Base-by-base conservation (phyloP, 2,329 filamentous ascomycete species). In the Blastomyces gilchristii region DNA sequence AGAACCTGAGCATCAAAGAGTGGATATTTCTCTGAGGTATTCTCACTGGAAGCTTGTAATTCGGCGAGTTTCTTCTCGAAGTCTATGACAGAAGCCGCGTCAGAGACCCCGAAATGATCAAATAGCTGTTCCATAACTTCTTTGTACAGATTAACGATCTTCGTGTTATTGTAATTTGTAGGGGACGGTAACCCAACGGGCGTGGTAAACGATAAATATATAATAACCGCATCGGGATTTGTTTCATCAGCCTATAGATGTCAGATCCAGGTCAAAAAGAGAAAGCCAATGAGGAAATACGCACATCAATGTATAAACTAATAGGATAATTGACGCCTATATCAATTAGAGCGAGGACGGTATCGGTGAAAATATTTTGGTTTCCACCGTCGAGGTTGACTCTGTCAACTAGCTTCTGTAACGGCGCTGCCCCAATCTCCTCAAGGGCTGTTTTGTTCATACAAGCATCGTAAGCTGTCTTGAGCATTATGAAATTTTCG, bases 401-500 rank as follows among this genome's bases (percentile, higher is more conserved):
- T 54, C 81, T 73, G 16, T 79, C 72, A n/a, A 90, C 75, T 11
- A 89, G 73, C 4, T 80, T 72, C 22, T 79, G 71, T 50, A 91
- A 72, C 2, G 87, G 86, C 63, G 78, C 71, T 6, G 81, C 75
- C 1, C 86, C 87, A 12, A 79, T 71, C 53, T 80, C 73, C 66
- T 82, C 80, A 59, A 88, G 81, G 11, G 76, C 73, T 8, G 81
- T 77, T 69, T 87, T 82, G 68, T 90, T 79, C 72, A 88, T 81
- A 69, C 88, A 91, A 43, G 86, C 82, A 65, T 83, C 75, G 68
- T 89, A 90, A 0, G 81, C 83, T 56, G 80, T 74, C 71, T 87
- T 83, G 69, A 90, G 76, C 72, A 87, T 87, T 65, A 83, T 74
- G 69, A 89, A 89, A 70, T 88, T 90, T 7, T 67, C 68, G 3